Evolutionary conservation across 1,139 yeast species (phyloP).

Genomic region (Sugiyamaella xylanicola): DNA sequence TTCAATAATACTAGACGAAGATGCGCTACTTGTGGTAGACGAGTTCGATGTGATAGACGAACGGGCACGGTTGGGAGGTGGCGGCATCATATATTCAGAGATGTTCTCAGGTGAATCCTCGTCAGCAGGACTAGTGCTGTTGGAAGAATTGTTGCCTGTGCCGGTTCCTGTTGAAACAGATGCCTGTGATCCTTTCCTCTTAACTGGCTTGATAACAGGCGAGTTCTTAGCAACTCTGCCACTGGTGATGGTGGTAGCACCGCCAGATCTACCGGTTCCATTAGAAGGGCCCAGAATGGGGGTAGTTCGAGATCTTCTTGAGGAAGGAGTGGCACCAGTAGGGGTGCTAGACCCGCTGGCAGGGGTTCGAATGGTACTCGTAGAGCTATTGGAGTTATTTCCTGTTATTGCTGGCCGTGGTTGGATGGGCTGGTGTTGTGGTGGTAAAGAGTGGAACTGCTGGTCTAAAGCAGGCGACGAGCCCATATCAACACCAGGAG

Average conservation of each 20-base stretch:
- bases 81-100: constrained; percentile 36
- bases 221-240: constrained; percentile 22
- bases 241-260: background rate
- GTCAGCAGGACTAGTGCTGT: constrained; percentile 28
- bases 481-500: constrained; percentile 55
- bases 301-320: constrained; percentile 16
- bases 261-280: constrained; percentile 15
- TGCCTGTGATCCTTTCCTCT: constrained; percentile 5
- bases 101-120: constrained; percentile 36
- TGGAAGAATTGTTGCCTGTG: constrained; percentile 10
- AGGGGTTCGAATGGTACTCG: constrained; percentile 11
- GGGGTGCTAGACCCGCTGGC: constrained; percentile 14
- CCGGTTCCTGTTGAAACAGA: constrained; percentile 1
- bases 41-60: constrained; percentile 23
- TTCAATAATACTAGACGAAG: constrained; percentile 23
- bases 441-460: constrained; percentile 25
- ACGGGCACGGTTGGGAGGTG: constrained; percentile 32
- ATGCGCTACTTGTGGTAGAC: constrained; percentile 14
- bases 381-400: constrained; percentile 13
- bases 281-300: constrained; percentile 26
- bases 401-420: constrained; percentile 21
- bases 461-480: constrained; percentile 27
- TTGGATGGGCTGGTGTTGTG: constrained; percentile 13
- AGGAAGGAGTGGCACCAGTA: constrained; percentile 21
- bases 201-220: constrained; percentile 25